phyloP scores from a whole-genome alignment of 2,329 filamentous ascomycete species.

The Alternaria brassicae region DNA sequence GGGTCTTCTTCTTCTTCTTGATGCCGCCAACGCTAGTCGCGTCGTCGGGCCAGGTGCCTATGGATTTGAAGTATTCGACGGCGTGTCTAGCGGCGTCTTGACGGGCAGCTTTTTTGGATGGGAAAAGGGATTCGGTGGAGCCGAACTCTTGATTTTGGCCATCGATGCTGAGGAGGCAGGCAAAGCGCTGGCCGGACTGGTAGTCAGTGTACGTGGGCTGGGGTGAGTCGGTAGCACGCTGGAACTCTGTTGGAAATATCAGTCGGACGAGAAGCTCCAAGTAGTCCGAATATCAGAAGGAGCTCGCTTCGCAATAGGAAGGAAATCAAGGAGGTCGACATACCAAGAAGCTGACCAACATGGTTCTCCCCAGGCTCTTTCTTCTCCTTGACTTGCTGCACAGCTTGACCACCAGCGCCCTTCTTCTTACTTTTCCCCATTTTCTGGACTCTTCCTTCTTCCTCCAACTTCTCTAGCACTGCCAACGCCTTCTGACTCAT shows the following conservation, averaged over 20 bases:
- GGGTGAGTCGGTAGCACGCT: conserved; percentile 28
- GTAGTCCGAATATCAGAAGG: too few species aligned
- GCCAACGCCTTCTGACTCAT: conserved; percentile 44
- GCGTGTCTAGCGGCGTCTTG: conserved; percentile 52
- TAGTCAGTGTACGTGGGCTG: conserved; percentile 51
- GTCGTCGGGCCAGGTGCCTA: conserved; percentile 41
- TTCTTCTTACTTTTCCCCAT: conserved; percentile 22
- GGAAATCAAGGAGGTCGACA: conserved; percentile 9
- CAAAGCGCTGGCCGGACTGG: conserved; percentile 39
- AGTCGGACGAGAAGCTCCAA: not conserved
- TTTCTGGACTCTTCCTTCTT: conserved; percentile 34
- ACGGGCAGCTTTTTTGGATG: conserved; percentile 53
- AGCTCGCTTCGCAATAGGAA: not conserved
- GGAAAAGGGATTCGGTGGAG: conserved; percentile 39
- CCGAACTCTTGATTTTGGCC: conserved; percentile 45
- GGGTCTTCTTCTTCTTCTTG: conserved; percentile 37
- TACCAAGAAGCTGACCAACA: conserved; percentile 50
- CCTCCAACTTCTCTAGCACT: conserved; percentile 33
- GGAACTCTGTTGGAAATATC: conserved; percentile 38
- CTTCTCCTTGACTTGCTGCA: not conserved
- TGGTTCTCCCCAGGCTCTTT: conserved; percentile 31
- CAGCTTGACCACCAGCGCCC: not conserved
- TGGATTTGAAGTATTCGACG: conserved; percentile 50
- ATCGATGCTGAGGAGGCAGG: conserved; percentile 42
- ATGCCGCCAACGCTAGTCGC: conserved; percentile 34